phyloP scores from a whole-genome alignment of 2,329 filamentous ascomycete species.

The Xylariales sp. region DNA sequence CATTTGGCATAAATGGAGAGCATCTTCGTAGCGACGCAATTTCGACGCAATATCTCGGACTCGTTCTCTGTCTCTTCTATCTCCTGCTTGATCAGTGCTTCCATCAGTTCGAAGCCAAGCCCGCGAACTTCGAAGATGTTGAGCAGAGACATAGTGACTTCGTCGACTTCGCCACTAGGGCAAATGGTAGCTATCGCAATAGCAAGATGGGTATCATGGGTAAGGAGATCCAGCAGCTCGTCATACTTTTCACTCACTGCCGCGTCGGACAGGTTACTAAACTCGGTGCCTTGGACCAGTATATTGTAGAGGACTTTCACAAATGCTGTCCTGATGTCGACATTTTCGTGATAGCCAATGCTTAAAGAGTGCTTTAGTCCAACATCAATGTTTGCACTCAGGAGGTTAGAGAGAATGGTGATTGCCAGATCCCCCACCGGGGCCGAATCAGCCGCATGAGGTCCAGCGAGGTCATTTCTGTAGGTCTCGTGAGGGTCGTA shows the following conservation, averaged over 20 bases:
- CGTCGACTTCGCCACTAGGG: conserved; percentile 64
- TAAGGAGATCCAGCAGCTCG: conserved; percentile 59
- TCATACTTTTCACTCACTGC: conserved; percentile 67
- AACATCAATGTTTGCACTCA: conserved; percentile 69
- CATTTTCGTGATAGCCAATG: conserved; percentile 67
- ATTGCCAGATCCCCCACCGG: conserved; percentile 61
- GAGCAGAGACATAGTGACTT: conserved; percentile 62
- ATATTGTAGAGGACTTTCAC: conserved; percentile 69
- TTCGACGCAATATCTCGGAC: conserved; percentile 61
- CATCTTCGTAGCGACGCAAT: conserved; percentile 70
- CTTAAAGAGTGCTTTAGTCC: conserved; percentile 66
- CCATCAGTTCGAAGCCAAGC: conserved; percentile 57
- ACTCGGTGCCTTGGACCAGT: conserved; percentile 66
- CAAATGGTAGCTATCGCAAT: conserved; percentile 62
- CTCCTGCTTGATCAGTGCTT: conserved; percentile 64
- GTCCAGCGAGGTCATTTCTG: conserved; percentile 35
- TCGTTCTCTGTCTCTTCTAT: conserved; percentile 68
- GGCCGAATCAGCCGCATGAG: conserved; percentile 39
- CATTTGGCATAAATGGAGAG: conserved; percentile 68
- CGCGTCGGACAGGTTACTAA: conserved; percentile 63
- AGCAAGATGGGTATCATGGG: conserved; percentile 58
- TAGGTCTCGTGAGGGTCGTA: conserved; percentile 44
- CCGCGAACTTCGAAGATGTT: conserved; percentile 68
- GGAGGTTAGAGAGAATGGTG: conserved; percentile 62
- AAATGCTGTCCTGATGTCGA: conserved; percentile 66